Percentiles rank a stretch among this genome's conserved stretches.
These are phyloP conservation scores for Jaapia argillacea DNA, from an alignment of 768 basidiomycete genomes.

Conservation along the genomic window DNA sequence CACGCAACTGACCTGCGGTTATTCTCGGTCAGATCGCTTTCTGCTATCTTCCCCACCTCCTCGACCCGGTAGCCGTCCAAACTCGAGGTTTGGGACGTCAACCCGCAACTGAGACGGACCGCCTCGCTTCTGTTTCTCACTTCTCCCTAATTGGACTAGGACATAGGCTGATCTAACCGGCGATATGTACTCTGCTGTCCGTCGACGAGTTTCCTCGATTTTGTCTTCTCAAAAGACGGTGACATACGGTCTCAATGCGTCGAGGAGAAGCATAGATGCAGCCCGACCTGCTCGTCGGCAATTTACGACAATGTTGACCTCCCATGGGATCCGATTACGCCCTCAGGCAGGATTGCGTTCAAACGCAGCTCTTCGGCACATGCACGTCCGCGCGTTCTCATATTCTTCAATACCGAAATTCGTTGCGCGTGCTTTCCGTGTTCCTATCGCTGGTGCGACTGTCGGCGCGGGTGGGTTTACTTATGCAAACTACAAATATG, in stretches of 20 bases:
- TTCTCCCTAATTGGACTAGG: too few relatives aligned
- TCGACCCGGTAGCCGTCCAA: too few relatives aligned
- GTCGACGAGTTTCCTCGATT: slow-evolving; percentile 25
- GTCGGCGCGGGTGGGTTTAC: slow-evolving; percentile 87
- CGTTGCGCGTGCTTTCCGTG: slow-evolving; percentile 76
- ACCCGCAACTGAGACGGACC: too few relatives aligned
- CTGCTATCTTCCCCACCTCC: too few relatives aligned
- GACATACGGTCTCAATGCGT: slow-evolving; percentile 41
- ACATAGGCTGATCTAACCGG: too few relatives aligned
- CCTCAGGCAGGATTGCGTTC: slow-evolving; percentile 34
- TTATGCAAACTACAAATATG: slow-evolving; percentile 95
- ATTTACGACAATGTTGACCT: slow-evolving; percentile 45
- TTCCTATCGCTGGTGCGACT: slow-evolving; percentile 82
- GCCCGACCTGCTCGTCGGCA: slow-evolving; percentile 44
- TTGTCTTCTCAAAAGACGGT: slow-evolving; percentile 33
- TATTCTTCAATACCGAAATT: slow-evolving; percentile 87
- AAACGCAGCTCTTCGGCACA: slow-evolving; percentile 41
- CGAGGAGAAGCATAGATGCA: slow-evolving; percentile 23
- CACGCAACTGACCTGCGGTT: too few relatives aligned
- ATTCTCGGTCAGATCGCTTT: too few relatives aligned
- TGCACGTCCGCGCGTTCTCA: slow-evolving; percentile 70
- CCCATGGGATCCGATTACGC: slow-evolving; percentile 34
- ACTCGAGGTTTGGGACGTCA: too few relatives aligned
- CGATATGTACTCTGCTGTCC: slow-evolving; percentile 36
- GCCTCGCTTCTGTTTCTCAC: too few relatives aligned